Percentiles rank a stretch among this genome's conserved stretches.
Conservation (phyloP, 129 eudicot species). For the Ambrosia artemisiifolia region DNA sequence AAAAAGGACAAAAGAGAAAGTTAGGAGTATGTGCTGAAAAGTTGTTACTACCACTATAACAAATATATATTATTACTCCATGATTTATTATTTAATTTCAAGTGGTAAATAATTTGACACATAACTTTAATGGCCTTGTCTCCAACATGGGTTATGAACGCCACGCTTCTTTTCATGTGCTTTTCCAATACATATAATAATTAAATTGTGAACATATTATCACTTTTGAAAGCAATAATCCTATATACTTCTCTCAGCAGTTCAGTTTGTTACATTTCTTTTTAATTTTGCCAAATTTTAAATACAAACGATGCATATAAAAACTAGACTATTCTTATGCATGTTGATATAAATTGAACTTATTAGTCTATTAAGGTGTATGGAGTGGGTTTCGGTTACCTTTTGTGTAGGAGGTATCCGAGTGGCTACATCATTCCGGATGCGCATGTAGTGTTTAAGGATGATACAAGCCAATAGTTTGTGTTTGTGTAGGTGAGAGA, state of each 20-base stretch:
- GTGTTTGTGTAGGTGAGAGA: no score
- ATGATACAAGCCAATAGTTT: no score
- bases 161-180: constrained; percentile 25
- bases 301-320: no score
- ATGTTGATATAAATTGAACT: no score
- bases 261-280: background rate
- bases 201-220: background rate
- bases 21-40: constrained; percentile 29
- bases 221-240: background rate
- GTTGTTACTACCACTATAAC: constrained; percentile 9
- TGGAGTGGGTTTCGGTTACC: no score
- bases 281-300: no score
- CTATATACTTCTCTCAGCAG: background rate
- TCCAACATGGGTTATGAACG: constrained; percentile 26
- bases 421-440: no score
- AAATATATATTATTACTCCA: constrained; percentile 22
- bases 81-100: constrained; percentile 29
- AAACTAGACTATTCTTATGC: no score
- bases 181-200: constrained; percentile 2
- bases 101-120: constrained; percentile 29
- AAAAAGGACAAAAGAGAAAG: constrained; percentile 33
- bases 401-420: no score
- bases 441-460: no score
- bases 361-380: no score
- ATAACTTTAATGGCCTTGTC: constrained; percentile 25